Percentiles rank a stretch among this genome's conserved stretches.
phyloP scores from a whole-genome alignment of 805 yeast genomes.

The Ogataea naganishii region DNA sequence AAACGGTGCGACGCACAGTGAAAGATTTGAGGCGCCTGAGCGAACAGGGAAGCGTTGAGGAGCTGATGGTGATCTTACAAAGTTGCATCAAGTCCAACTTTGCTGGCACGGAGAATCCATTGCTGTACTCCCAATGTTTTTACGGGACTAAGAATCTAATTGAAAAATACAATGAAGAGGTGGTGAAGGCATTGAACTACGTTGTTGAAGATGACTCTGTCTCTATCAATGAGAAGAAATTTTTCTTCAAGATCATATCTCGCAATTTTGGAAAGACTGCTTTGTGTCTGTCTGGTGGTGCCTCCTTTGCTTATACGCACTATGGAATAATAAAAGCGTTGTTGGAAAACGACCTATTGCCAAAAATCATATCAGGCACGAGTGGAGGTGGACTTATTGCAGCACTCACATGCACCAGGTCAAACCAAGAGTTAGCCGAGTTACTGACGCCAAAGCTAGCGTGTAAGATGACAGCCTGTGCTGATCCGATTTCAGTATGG shows the following conservation, averaged over 20 bases:
- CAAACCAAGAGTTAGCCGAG: constrained; percentile 53
- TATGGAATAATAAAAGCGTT: constrained; percentile 70
- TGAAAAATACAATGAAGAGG: constrained; percentile 44
- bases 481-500: constrained; percentile 53
- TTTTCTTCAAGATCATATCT: constrained; percentile 47
- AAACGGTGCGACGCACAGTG: constrained; percentile 43
- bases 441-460: constrained; percentile 56
- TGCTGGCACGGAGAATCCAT: constrained; percentile 70
- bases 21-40: constrained; percentile 30
- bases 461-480: constrained; percentile 58
- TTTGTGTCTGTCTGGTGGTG: constrained; percentile 70
- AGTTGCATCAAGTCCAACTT: constrained; percentile 65
- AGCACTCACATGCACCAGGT: constrained; percentile 60
- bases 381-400: constrained; percentile 79
- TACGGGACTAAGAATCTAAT: constrained; percentile 65
- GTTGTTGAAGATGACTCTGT: constrained; percentile 31
- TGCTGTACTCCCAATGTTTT: constrained; percentile 63
- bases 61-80: constrained; percentile 47
- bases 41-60: constrained; percentile 27
- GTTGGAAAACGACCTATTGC: constrained; percentile 56
- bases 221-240: constrained; percentile 31
- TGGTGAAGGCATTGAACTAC: constrained; percentile 35
- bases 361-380: constrained; percentile 66
- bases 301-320: constrained; percentile 69
- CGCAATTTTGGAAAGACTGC: constrained; percentile 68